These are phyloP conservation scores for Geranium rotundifolium DNA, from an alignment of 345 rosid species.

Conservation along the genomic window DNA sequence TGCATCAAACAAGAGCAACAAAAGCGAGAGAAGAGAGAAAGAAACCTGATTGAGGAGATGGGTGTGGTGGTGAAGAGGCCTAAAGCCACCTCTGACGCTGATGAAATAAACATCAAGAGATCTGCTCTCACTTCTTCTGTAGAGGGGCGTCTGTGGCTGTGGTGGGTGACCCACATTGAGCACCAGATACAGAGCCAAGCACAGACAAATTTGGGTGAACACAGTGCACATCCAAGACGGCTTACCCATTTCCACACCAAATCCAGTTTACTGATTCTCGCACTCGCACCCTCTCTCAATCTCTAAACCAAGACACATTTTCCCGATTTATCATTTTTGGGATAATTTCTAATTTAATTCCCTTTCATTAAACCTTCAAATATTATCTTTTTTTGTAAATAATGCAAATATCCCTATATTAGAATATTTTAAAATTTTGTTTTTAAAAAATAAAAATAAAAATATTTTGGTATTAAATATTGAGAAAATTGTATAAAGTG, in stretches of 20 bases:
- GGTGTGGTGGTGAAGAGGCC: conserved; percentile 30
- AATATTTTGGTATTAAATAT: too few species aligned
- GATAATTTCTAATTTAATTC: too few species aligned
- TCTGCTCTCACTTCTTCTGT: conserved; percentile 11
- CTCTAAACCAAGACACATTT: too few species aligned
- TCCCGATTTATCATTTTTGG: too few species aligned
- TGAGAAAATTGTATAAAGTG: too few species aligned
- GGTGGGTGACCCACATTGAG: conserved; percentile 49
- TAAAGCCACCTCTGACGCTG: conserved; percentile 52
- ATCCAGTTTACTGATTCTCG: neutral
- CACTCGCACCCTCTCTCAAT: too few species aligned
- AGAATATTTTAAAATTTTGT: too few species aligned
- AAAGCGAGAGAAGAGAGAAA: neutral
- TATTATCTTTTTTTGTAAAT: too few species aligned
- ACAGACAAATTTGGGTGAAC: conserved; percentile 42
- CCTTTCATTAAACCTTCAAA: too few species aligned
- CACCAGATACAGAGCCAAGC: conserved; percentile 42
- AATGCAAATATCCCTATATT: too few species aligned
- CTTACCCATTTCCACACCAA: conserved; percentile 27
- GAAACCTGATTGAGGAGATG: conserved; percentile 61
- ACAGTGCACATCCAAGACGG: conserved; percentile 52
- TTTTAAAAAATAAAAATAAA: too few species aligned
- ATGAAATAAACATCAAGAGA: conserved; percentile 39
- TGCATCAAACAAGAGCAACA: neutral
- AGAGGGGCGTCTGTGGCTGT: conserved; percentile 8